Evolutionary conservation across 805 yeast species (phyloP).

Genomic region (Maudiozyma barnettii): DNA sequence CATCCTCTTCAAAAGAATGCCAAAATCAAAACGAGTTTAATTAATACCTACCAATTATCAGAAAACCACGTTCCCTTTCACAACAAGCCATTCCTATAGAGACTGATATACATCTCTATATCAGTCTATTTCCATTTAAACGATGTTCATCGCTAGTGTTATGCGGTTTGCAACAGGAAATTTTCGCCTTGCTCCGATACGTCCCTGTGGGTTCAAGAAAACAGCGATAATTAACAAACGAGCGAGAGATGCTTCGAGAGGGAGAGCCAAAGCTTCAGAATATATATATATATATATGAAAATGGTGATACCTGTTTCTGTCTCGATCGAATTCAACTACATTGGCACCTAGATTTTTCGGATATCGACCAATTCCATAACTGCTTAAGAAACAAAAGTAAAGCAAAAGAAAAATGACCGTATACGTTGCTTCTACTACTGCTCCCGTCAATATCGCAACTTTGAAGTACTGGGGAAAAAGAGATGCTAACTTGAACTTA

Average conservation of each 20-base stretch:
- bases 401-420: constrained; percentile 31
- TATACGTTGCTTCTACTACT: constrained; percentile 71
- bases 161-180: not conserved
- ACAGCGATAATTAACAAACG: not conserved
- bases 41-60: too few species aligned
- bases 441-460: constrained; percentile 99
- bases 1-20: too few species aligned
- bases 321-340: too few species aligned
- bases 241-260: not conserved
- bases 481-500: constrained; percentile 77
- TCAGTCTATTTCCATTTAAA: too few species aligned
- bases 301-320: too few species aligned
- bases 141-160: too few species aligned
- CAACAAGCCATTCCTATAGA: too few species aligned
- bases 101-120: too few species aligned
- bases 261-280: too few species aligned
- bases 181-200: not conserved
- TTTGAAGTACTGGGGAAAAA: constrained; percentile 96
- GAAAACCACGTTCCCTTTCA: too few species aligned
- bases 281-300: not conserved
- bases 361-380: not conserved
- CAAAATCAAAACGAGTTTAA: too few species aligned
- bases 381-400: not conserved
- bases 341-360: not conserved
- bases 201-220: not conserved